Percentiles rank a stretch among this genome's conserved stretches.
These are phyloP conservation scores for Kalmusia sp. DNA, from an alignment of 2,329 filamentous ascomycete genomes.

Conservation along the genomic window DNA sequence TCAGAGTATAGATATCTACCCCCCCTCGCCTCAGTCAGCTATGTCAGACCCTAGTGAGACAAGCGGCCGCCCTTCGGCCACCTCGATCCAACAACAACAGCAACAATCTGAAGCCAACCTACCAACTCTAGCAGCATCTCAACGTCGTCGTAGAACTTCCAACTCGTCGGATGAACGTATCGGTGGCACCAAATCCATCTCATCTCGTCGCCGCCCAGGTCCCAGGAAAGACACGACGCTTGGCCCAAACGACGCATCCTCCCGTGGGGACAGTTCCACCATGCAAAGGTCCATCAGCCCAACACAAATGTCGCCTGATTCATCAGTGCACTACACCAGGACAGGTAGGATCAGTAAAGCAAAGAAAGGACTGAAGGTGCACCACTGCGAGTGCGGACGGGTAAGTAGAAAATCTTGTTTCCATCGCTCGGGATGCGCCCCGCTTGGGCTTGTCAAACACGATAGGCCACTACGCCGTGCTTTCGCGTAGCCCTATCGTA, in stretches of 20 bases:
- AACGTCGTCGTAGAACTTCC: slow-evolving; percentile 30
- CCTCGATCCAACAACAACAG: slow-evolving; percentile 29
- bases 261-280: slow-evolving; percentile 34
- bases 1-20: slow-evolving; percentile 45
- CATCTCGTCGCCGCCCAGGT: slow-evolving; percentile 37
- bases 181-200: slow-evolving; percentile 26
- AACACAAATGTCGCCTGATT: slow-evolving; percentile 34
- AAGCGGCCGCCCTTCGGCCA: slow-evolving; percentile 40
- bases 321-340: slow-evolving; percentile 50
- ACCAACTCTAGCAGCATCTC: slow-evolving; percentile 20
- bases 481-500: slow-evolving; percentile 10
- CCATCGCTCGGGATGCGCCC: slow-evolving; percentile 1
- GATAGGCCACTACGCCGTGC: not conserved
- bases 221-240: slow-evolving; percentile 28
- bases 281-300: slow-evolving; percentile 46
- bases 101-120: slow-evolving; percentile 26
- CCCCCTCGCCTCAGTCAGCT: slow-evolving; percentile 30
- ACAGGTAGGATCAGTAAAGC: slow-evolving; percentile 57
- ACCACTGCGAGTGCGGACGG: slow-evolving; percentile 56
- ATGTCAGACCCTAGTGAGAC: slow-evolving; percentile 43
- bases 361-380: slow-evolving; percentile 55
- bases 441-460: slow-evolving; percentile 10
- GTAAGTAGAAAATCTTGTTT: slow-evolving; percentile 38
- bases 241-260: slow-evolving; percentile 34
- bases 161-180: slow-evolving; percentile 36